Evolutionary conservation across 352 stramenopile species (phyloP), one percentile per base, ranked within the genome.

Genomic region (Globisporangium paroecandrum): DNA sequence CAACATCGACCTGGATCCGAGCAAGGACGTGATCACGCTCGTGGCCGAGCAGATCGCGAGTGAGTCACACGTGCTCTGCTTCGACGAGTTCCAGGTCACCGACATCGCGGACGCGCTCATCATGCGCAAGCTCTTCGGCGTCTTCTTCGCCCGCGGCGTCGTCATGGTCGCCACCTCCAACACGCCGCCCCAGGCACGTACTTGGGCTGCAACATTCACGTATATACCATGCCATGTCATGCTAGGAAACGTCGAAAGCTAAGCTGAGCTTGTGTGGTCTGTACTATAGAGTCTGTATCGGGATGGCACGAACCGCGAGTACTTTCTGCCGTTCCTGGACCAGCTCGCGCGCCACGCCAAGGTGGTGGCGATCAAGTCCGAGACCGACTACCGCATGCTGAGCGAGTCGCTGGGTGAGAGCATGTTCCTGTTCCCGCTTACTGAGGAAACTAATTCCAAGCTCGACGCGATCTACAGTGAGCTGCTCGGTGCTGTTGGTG

Each of bases 21-120:
- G 77, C 61, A 81, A 78, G 46, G 85, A 97, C 67, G 87, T 87
- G 25, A 89, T 93, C 67, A 68, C 78, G 18, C 70, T 88, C 36
- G 91, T 98, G 25, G 95, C 90, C 15, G 66, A 91, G 27, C 76
- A 95, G 66, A 82, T 99, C 24, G 88, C 94, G 5, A 55, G 81
- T 20, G 87, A 98, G 74, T 88, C 85, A 47, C 90, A 95, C 49
- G 43, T 99, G 58, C 78, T 99, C 29, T 99, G 95, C 82, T 98
- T 99, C 66, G 97, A 99, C 79, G 97, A 99, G 82, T 99, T 99
- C 72, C 96, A 99, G 86, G 91, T 99, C 20, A 99, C 93, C 1
- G 96, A 99, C 77, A 93, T 99, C 68, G 96, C 93, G 1, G 95
- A 99, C 77, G 97, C 97, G 34, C 85, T 99, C 68, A 98, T 99